phyloP scores from a whole-genome alignment of 305 asterid species.

The Plantago coronopus region DNA sequence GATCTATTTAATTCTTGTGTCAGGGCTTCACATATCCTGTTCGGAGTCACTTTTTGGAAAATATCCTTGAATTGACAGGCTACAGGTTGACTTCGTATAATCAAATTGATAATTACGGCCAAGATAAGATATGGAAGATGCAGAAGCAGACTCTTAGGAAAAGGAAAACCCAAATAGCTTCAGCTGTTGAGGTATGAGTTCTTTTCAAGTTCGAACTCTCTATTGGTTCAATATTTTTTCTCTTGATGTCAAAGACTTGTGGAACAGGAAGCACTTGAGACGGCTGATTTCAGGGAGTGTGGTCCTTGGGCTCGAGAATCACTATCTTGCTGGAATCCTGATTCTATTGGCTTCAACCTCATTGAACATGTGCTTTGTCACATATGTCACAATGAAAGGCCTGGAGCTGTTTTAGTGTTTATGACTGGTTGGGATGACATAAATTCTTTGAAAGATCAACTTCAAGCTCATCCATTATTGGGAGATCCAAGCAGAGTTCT shows the following conservation, averaged over 20 bases:
- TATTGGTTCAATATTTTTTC: slow-evolving; percentile 8
- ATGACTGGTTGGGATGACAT: slow-evolving; percentile 99
- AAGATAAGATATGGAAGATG: slow-evolving; percentile 93
- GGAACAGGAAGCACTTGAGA: slow-evolving; percentile 71
- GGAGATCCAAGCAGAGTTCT: slow-evolving; percentile 88
- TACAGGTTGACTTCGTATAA: slow-evolving; percentile 69
- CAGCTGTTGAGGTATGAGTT: slow-evolving; percentile 74
- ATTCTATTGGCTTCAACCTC: slow-evolving; percentile 93
- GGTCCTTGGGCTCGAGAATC: slow-evolving; percentile 58
- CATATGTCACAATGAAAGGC: slow-evolving; percentile 78
- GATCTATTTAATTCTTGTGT: slow-evolving; percentile 14
- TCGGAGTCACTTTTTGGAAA: slow-evolving; percentile 70
- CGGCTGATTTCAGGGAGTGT: slow-evolving; percentile 64
- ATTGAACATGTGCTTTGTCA: slow-evolving; percentile 83
- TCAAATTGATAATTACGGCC: slow-evolving; percentile 93
- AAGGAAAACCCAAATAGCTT: slow-evolving; percentile 89
- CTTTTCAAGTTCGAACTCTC: slow-evolving; percentile 10
- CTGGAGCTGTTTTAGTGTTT: slow-evolving; percentile 90
- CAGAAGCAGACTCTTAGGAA: slow-evolving; percentile 71
- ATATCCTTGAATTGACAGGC: slow-evolving; percentile 70
- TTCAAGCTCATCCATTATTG: slow-evolving; percentile 76
- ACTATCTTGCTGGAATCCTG: slow-evolving; percentile 90
- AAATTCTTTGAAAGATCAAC: slow-evolving; percentile 87
- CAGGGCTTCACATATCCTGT: slow-evolving; percentile 96
- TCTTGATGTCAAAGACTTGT: slow-evolving; percentile 21